phyloP scores from a whole-genome alignment of 2,329 filamentous ascomycete species.

The Trichothecium roseum region DNA sequence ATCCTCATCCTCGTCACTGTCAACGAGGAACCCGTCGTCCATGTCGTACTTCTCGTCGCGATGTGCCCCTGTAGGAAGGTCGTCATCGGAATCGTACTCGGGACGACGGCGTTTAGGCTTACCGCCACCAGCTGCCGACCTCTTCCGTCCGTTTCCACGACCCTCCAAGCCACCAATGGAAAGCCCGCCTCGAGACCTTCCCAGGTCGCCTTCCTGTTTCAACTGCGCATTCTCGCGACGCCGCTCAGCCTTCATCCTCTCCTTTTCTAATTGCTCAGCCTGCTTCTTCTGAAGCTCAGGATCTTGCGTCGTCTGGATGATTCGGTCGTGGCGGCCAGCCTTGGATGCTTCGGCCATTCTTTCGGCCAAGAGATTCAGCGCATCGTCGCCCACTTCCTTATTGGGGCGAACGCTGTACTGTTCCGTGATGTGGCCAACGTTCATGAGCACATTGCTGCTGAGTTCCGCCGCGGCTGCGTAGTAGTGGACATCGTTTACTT shows the following conservation, averaged over 20 bases:
- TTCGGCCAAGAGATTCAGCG: constrained; percentile 56
- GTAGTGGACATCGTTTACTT: constrained; percentile 62
- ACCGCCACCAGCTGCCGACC: constrained; percentile 35
- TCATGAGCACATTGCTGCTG: constrained; percentile 55
- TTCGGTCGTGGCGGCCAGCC: constrained; percentile 47
- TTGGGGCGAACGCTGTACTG: constrained; percentile 60
- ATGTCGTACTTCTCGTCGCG: constrained; percentile 68
- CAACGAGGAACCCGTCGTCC: constrained; percentile 69
- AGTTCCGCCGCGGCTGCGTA: constrained; percentile 66
- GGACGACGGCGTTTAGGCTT: constrained; percentile 43
- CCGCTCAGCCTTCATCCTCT: constrained; percentile 56
- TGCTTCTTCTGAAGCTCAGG: constrained; percentile 65
- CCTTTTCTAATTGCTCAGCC: constrained; percentile 65
- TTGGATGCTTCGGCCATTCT: constrained; percentile 55
- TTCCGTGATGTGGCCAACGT: constrained; percentile 67
- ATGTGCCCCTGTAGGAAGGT: constrained; percentile 48
- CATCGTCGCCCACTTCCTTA: constrained; percentile 58
- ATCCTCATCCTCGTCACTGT: constrained; percentile 61
- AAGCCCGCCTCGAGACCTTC: constrained; percentile 43
- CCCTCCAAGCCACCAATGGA: constrained; percentile 63
- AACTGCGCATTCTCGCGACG: constrained; percentile 58
- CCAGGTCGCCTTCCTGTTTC: constrained; percentile 49
- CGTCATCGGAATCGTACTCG: constrained; percentile 71
- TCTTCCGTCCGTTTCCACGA: constrained; percentile 40
- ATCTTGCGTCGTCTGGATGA: constrained; percentile 61